Evolutionary conservation across 2,329 filamentous ascomycete species (phyloP).

Genomic region (Colletotrichum salicis): DNA sequence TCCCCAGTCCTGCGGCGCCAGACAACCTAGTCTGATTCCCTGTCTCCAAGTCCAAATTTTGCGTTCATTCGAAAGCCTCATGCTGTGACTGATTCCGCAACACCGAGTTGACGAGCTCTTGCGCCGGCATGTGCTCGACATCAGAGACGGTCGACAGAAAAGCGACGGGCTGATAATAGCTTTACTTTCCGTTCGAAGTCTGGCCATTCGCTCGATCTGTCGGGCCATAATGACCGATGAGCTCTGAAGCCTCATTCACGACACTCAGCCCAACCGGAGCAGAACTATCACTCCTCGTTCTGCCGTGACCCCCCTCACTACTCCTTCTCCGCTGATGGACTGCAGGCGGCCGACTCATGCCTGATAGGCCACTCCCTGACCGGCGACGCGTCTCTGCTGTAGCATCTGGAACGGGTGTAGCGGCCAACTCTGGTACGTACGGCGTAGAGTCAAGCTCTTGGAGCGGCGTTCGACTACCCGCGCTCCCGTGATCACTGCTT

Average conservation of each 20-base stretch:
- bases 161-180: background rate
- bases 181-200: constrained; percentile 45
- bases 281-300: constrained; percentile 39
- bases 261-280: constrained; percentile 39
- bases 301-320: constrained; percentile 40
- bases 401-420: constrained; percentile 40
- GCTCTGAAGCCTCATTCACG: constrained; percentile 59
- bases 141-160: background rate
- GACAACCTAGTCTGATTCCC: background rate
- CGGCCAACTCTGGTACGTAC: constrained; percentile 51
- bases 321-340: constrained; percentile 41
- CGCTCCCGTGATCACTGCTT: constrained; percentile 46
- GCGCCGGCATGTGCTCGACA: background rate
- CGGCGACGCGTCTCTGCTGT: constrained; percentile 40
- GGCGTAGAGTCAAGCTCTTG: constrained; percentile 51
- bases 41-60: background rate
- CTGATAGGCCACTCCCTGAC: constrained; percentile 40
- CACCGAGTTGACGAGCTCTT: no score
- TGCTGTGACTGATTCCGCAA: background rate
- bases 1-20: background rate
- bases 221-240: constrained; percentile 57
- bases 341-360: constrained; percentile 39
- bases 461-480: constrained; percentile 39
- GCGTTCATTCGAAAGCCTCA: background rate
- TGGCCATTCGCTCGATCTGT: constrained; percentile 52